A percentile compares a stretch with the other conserved stretches of the same genome.
These are phyloP conservation scores for Vigna trinervia DNA, from an alignment of 306 rosid species.

Conservation along the genomic window DNA sequence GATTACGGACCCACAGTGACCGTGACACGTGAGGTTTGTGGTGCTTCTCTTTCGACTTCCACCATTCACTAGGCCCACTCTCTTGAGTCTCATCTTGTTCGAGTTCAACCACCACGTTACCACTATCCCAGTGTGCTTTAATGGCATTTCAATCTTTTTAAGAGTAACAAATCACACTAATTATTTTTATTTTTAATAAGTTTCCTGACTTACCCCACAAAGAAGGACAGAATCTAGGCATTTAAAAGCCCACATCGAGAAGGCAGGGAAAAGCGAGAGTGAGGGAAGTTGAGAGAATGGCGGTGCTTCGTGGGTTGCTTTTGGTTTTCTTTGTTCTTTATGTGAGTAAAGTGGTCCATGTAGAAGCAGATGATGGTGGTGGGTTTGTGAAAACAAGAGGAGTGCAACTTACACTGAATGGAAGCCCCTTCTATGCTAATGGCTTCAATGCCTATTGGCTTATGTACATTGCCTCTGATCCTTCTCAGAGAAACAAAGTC, in stretches of 20 bases:
- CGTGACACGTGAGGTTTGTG: constrained; percentile 26
- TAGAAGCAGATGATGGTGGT: constrained; percentile 61
- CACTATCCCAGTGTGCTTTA: not conserved
- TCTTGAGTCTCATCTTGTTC: not conserved
- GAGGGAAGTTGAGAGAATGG: not conserved
- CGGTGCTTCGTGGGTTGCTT: constrained; percentile 51
- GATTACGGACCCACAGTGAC: not conserved
- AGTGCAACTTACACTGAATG: constrained; percentile 69
- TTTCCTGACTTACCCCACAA: not conserved
- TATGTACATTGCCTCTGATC: constrained; percentile 80
- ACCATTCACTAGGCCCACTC: not conserved
- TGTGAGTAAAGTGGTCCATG: constrained; percentile 36
- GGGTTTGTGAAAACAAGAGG: constrained; percentile 82
- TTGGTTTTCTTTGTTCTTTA: constrained; percentile 48
- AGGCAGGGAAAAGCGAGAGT: not conserved
- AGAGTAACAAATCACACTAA: not conserved
- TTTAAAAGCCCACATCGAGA: not conserved
- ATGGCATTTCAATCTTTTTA: no score
- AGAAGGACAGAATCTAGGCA: constrained; percentile 25
- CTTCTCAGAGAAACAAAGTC: constrained; percentile 76
- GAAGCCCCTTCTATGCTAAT: constrained; percentile 74
- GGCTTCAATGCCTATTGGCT: constrained; percentile 98
- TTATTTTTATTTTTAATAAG: not conserved
- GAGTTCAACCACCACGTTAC: constrained; percentile 5
- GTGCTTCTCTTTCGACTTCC: not conserved